phyloP scores from a whole-genome alignment of 345 rosid genomes.

The Citrus inodora region DNA sequence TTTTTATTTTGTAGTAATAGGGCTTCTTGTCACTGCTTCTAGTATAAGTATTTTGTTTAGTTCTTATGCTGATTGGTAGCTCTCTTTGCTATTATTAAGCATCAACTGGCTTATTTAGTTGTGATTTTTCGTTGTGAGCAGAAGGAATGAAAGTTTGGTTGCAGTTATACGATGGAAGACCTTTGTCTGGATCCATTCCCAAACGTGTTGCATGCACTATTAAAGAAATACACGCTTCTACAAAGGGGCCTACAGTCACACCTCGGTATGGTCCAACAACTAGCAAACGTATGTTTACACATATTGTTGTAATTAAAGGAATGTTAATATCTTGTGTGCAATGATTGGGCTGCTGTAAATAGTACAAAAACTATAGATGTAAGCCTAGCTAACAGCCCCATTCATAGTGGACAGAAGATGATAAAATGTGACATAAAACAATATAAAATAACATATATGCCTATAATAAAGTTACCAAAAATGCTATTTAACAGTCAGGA shows the following conservation, averaged over 20 bases:
- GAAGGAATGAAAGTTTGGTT: constrained; percentile 81
- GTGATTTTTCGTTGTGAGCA: constrained; percentile 30
- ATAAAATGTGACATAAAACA: not conserved
- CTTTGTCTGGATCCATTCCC: constrained; percentile 76
- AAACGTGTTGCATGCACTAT: constrained; percentile 73
- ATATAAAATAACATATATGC: not conserved
- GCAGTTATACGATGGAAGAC: constrained; percentile 71
- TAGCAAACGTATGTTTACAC: not conserved
- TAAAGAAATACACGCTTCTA: constrained; percentile 57
- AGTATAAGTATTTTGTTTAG: not conserved
- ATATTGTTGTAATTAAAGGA: not conserved
- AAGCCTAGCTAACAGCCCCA: not conserved
- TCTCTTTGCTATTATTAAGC: not conserved
- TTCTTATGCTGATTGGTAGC: not conserved
- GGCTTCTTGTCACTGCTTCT: not conserved
- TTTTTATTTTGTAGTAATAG: not conserved
- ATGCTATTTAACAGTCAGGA: not conserved
- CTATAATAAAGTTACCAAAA: not conserved
- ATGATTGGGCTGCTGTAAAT: not conserved
- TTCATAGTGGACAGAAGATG: not conserved
- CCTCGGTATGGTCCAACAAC: constrained; percentile 52
- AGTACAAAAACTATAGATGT: not conserved
- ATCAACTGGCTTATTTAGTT: not conserved
- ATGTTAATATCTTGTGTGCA: not conserved
- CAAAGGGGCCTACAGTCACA: constrained; percentile 64